Percentiles rank a stretch among this genome's conserved stretches.
phyloP scores from a whole-genome alignment of 768 basidiomycete species.

The Tylopilus cervinicoccineus region DNA sequence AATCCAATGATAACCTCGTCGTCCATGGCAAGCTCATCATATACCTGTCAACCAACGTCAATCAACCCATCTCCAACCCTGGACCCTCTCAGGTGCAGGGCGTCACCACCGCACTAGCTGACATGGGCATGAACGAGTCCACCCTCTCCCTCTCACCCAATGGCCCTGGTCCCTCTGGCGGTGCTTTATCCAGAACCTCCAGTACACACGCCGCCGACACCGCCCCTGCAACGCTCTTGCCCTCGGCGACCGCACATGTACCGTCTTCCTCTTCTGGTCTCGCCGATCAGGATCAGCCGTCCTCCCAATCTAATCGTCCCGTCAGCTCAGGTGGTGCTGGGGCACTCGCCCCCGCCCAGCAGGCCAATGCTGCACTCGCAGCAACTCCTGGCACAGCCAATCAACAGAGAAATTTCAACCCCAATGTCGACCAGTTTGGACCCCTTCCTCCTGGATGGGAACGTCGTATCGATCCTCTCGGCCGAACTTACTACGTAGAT shows the following conservation, averaged over 20 bases:
- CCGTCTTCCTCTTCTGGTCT: conserved; percentile 23
- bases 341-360: conserved; percentile 18
- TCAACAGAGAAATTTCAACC: conserved; percentile 84
- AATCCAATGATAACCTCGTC: conserved; percentile 97
- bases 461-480: conserved; percentile 93
- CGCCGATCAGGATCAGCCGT: conserved; percentile 28
- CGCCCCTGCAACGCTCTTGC: conserved; percentile 38
- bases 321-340: conserved; percentile 31
- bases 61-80: conserved; percentile 78
- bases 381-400: conserved; percentile 39
- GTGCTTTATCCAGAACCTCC: conserved; percentile 53
- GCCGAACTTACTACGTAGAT: conserved; percentile 96
- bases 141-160: conserved; percentile 54
- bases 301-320: conserved; percentile 31
- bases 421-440: conserved; percentile 91
- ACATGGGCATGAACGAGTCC: conserved; percentile 59
- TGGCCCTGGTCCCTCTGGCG: conserved; percentile 31
- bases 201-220: conserved; percentile 66
- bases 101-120: conserved; percentile 53
- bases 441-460: conserved; percentile 93
- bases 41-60: conserved; percentile 90
- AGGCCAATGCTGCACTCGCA: conserved; percentile 15
- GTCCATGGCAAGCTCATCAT: conserved; percentile 98
- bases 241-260: conserved; percentile 37
- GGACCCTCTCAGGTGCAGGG: conserved; percentile 70